Percentiles rank a stretch among this genome's conserved stretches.
These are phyloP conservation scores for Pseudomonodictys pantanalensis DNA, from an alignment of 495 filamentous ascomycete species.

Conservation along the genomic window DNA sequence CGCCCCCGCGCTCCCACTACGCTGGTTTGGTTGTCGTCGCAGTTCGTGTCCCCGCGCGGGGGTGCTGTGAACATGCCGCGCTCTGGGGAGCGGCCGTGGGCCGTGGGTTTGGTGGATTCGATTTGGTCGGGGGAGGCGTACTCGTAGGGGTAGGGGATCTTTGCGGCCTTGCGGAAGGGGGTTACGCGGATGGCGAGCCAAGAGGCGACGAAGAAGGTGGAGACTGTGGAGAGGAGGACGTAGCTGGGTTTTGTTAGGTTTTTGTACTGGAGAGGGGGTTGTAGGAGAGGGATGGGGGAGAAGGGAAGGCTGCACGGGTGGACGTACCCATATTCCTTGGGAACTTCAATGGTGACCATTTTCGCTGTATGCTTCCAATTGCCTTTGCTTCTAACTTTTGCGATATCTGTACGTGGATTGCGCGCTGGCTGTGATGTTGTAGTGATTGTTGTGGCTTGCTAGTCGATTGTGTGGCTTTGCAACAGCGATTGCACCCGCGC, in stretches of 20 bases:
- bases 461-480: no score
- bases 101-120: conserved; percentile 20
- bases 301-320: not conserved
- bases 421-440: not conserved
- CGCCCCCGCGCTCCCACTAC: conserved; percentile 55
- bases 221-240: conserved; percentile 38
- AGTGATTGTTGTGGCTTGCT: no score
- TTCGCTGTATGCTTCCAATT: not conserved
- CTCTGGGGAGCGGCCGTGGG: no score
- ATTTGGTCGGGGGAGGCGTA: conserved; percentile 38
- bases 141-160: conserved; percentile 40
- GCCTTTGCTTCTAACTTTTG: not conserved
- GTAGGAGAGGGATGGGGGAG: not conserved
- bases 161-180: conserved; percentile 41
- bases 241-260: conserved; percentile 31
- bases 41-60: conserved; percentile 46
- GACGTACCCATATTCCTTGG: conserved; percentile 43
- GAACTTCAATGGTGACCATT: conserved; percentile 33
- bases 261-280: not conserved
- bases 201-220: conserved; percentile 36
- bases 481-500: no score
- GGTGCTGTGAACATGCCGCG: conserved; percentile 47
- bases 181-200: conserved; percentile 40
- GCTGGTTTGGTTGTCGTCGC: conserved; percentile 47
- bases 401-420: not conserved